Evolutionary conservation across 1,139 yeast genomes (phyloP), one percentile per base, ranked within the genome.

Genomic region (Yamadazyma friedrichii): DNA sequence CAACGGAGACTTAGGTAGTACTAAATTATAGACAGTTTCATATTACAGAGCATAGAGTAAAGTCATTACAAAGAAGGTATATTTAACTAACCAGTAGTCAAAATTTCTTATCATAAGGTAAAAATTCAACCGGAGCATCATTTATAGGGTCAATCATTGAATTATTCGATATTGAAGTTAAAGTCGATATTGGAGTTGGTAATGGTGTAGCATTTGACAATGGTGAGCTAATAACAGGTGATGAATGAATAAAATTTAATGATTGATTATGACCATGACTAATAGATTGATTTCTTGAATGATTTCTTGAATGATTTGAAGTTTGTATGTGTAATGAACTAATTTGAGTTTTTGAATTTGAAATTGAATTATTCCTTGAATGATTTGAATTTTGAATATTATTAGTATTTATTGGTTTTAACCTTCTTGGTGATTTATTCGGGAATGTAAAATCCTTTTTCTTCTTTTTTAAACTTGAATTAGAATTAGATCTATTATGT

Each of bases 61-160:
- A 24, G 8, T 9, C 10, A 27, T n/a, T 12, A 27, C 29, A 27
- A 27, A 27, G 29, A 12, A n/a, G 9, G 24, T 20, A 20, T 8
- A 29, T 29, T 38, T 33, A 40, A 40, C 42, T 40, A 40, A 26
- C 42, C 40, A 31, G 42, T 33, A 40, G 42, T 36, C 15, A 38
- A n/a, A 27, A 32, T 33, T 27, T 38, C 20, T 38, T 38, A n/a
- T 38, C 40, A 28, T 38, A 38, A 17, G 42, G 33, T 36, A 40
- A 33, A 15, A 67, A 67, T 44, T 70, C 76, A 37, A 67, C 72
- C 10, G 75, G 74, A 9, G 71, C 52, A 43, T 69, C 76, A 47
- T 67, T 67, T 39, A 68, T 67, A 3, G 73, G 70, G 48, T 69
- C 73, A 37, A 65, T 56, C 20, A 66, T 53, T 10, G 64, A 55